phyloP scores from a whole-genome alignment of 176 grass and related monocot genomes.

The Aegilops sharonensis region DNA sequence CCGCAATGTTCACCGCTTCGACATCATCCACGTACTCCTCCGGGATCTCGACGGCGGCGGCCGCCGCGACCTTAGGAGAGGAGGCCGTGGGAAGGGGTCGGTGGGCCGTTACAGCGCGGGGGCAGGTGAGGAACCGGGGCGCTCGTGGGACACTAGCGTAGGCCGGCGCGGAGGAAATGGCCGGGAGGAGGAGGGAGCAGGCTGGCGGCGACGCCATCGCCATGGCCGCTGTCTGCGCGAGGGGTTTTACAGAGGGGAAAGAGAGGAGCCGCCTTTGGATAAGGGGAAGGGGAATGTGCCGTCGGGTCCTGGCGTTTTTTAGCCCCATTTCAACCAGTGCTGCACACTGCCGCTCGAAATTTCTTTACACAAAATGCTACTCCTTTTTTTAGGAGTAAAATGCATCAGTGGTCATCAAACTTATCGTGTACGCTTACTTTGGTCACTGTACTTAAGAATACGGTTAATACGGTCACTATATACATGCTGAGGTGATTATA shows the following conservation, averaged over 20 bases:
- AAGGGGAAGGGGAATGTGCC: slow-evolving; percentile 33
- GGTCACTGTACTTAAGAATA: too few relatives aligned
- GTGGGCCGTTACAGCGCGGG: neutral
- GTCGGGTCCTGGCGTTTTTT: neutral
- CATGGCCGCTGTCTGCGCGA: slow-evolving; percentile 39
- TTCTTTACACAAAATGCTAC: too few relatives aligned
- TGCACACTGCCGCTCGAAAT: too few relatives aligned
- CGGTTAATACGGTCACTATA: too few relatives aligned
- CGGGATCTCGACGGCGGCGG: slow-evolving; percentile 26
- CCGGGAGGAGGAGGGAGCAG: slow-evolving; percentile 39
- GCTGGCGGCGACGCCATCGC: slow-evolving; percentile 59
- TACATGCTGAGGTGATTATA: too few relatives aligned
- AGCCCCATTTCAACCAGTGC: too few relatives aligned
- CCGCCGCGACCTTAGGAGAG: slow-evolving; percentile 34
- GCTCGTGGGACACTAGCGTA: neutral
- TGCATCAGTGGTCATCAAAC: too few relatives aligned
- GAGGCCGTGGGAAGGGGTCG: slow-evolving; percentile 13
- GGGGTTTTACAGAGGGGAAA: slow-evolving; percentile 31
- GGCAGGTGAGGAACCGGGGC: slow-evolving; percentile 4
- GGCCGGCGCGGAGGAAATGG: neutral
- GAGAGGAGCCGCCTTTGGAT: slow-evolving; percentile 30
- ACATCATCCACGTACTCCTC: slow-evolving; percentile 54
- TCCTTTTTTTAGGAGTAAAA: too few relatives aligned
- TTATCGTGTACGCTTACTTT: too few relatives aligned
- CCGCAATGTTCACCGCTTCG: slow-evolving; percentile 84